Evolutionary conservation across 495 filamentous ascomycete species (phyloP), one percentile per base, ranked within the genome.

Genomic region (Chaetomidium leptoderma): DNA sequence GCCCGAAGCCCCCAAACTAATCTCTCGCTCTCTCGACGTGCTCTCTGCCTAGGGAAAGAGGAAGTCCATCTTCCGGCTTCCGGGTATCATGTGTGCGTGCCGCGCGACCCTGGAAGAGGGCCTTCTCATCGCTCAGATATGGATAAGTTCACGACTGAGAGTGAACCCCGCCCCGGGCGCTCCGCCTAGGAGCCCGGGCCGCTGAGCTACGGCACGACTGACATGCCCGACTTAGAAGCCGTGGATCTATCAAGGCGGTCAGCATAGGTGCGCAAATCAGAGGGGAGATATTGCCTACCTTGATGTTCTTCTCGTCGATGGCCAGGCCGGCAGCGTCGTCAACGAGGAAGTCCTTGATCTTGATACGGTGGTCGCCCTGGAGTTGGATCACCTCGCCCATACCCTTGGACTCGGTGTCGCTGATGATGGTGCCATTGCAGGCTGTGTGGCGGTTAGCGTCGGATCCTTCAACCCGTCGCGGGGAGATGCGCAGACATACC

Each of bases 341-440:
- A 78, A 84, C 85, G 77, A 97, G 84, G 79, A 97, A 98, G 70
- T 97, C 91, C 75, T 92, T 89, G 69, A 97, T 91, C 83, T 96
- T 91, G 74, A 95, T 92, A 76, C 93, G 92, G 81, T 98, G 93
- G 76, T 98, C 93, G 66, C 93, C 93, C 76, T 98, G 93, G 67
- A 98, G 84, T 81, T 98, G 93, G 68, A 98, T 97, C 88, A 98
- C 93, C 83, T 97, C 92, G 72, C 93, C 93, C 91, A 97, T 96
- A 35, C 65, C 67, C 64, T 71, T 65, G 60, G 64, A 67, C 81
- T 97, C 91, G 64, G 81, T 82, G 76, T 97, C 92, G 68, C 85
- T 86, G 76, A 98, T 92, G 79, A 97, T 95, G 78, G 93, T 98
- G 84, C 93, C 93, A 97, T 98, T 98, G 91, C 93, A 98, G 73